phyloP scores from a whole-genome alignment of 257 asterid species.

The Asclepias syriaca region DNA sequence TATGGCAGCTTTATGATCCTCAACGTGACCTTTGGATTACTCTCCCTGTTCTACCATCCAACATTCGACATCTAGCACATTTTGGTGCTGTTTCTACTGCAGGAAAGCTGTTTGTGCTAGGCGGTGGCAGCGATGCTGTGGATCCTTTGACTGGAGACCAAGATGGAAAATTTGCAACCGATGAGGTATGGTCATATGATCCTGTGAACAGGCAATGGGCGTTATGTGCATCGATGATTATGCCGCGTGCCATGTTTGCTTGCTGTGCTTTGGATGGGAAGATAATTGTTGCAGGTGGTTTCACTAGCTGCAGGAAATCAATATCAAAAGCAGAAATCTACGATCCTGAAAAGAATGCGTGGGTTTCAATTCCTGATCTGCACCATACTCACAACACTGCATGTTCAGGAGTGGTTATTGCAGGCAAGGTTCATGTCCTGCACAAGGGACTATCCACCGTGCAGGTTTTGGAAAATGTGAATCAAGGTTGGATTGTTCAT shows the following conservation, averaged over 20 bases:
- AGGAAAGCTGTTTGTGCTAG: slow-evolving; percentile 86
- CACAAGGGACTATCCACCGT: slow-evolving; percentile 90
- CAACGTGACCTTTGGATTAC: slow-evolving; percentile 79
- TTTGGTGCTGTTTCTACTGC: slow-evolving; percentile 83
- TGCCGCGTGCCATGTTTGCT: slow-evolving; percentile 97
- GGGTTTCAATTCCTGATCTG: slow-evolving; percentile 88
- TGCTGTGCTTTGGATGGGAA: slow-evolving; percentile 87
- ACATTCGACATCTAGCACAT: slow-evolving; percentile 81
- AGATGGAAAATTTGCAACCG: slow-evolving; percentile 89
- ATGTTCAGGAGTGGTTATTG: slow-evolving; percentile 76
- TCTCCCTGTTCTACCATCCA: slow-evolving; percentile 86
- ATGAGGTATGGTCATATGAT: slow-evolving; percentile 91
- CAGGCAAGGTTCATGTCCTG: slow-evolving; percentile 73
- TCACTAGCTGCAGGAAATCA: slow-evolving; percentile 83
- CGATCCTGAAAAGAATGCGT: slow-evolving; percentile 71
- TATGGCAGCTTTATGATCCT: slow-evolving; percentile 95
- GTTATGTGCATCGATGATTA: slow-evolving; percentile 64
- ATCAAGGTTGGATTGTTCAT: slow-evolving; percentile 76
- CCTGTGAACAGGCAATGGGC: slow-evolving; percentile 64
- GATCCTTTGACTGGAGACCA: slow-evolving; percentile 95
- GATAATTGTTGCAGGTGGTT: slow-evolving; percentile 92
- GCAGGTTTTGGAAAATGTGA: slow-evolving; percentile 62
- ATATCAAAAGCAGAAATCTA: slow-evolving; percentile 89
- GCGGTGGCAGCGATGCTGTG: slow-evolving; percentile 95
- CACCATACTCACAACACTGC: slow-evolving; percentile 83